Evolutionary conservation across 2,329 filamentous ascomycete genomes (phyloP).

Genomic region (Sphaerostilbella broomeana): DNA sequence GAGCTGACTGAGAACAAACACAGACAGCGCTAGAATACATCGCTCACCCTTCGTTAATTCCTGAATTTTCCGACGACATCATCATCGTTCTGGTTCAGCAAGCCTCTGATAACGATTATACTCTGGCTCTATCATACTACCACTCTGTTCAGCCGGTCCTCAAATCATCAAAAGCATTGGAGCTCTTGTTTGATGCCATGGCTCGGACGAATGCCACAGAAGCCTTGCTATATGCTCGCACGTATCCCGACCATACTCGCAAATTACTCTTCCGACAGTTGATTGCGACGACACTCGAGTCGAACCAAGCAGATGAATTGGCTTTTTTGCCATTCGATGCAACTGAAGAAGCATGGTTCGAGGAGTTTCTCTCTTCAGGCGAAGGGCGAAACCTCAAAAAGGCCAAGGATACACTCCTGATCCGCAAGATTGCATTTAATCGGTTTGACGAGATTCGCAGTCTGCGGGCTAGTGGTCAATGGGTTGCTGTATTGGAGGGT

Average conservation of each 20-base stretch:
- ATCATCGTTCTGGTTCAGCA: constrained; percentile 60
- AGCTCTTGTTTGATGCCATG: constrained; percentile 63
- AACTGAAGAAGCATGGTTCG: constrained; percentile 68
- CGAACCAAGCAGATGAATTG: constrained; percentile 57
- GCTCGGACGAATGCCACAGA: constrained; percentile 61
- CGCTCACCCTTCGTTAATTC: constrained; percentile 69
- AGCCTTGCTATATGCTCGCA: constrained; percentile 66
- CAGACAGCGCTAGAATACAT: constrained; percentile 67
- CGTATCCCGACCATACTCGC: constrained; percentile 54
- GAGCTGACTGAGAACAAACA: no score
- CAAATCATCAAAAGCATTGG: constrained; percentile 54
- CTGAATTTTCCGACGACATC: constrained; percentile 80
- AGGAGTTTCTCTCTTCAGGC: constrained; percentile 58
- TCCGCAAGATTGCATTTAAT: constrained; percentile 65
- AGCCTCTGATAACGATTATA: constrained; percentile 52
- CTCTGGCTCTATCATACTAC: constrained; percentile 70
- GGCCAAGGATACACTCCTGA: constrained; percentile 66
- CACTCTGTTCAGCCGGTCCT: constrained; percentile 68
- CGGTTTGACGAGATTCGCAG: constrained; percentile 44
- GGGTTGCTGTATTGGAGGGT: constrained; percentile 45
- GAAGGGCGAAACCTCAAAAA: constrained; percentile 58
- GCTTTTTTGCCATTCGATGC: constrained; percentile 65
- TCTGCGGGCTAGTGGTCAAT: constrained; percentile 37
- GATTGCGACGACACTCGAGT: constrained; percentile 48
- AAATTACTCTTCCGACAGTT: constrained; percentile 61